Percentiles rank a stretch among this genome's conserved stretches.
Conservation (phyloP, 441 rosid species). For the Aquilaria agallochum region DNA sequence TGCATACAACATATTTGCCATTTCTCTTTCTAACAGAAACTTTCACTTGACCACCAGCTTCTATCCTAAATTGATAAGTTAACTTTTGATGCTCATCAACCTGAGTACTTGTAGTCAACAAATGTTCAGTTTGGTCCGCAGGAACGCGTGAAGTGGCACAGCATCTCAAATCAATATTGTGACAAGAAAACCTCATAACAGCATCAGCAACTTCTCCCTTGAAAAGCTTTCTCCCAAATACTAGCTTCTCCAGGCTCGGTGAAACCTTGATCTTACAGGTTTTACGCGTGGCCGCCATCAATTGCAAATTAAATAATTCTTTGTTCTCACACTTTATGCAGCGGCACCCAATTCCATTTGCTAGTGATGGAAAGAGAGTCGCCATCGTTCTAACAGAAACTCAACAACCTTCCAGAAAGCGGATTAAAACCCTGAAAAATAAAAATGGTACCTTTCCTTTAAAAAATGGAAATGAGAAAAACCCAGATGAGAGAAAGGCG, state of each 20-base stretch:
- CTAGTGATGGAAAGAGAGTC: constrained; percentile 32
- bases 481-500: constrained; percentile 5
- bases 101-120: constrained; percentile 24
- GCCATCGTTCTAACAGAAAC: constrained; percentile 35
- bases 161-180: constrained; percentile 27
- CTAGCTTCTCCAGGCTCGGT: constrained; percentile 20
- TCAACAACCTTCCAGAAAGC: constrained; percentile 9
- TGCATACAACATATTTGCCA: constrained; percentile 41
- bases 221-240: constrained; percentile 21
- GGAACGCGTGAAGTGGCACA: constrained; percentile 47
- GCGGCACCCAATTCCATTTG: constrained; percentile 19
- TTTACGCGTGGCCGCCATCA: constrained; percentile 21
- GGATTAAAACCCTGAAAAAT: constrained; percentile 8
- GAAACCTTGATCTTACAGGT: constrained; percentile 21
- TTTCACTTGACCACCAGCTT: constrained; percentile 59
- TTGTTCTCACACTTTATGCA: constrained; percentile 30
- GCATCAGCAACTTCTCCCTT: constrained; percentile 20
- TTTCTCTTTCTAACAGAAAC: constrained; percentile 51
- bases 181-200: constrained; percentile 4
- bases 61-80: constrained; percentile 64
- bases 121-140: constrained; percentile 33
- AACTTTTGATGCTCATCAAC: constrained; percentile 39
- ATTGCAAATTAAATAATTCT: constrained; percentile 25
- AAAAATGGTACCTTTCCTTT: constrained; percentile 10
- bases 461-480: constrained; percentile 10